phyloP scores from a whole-genome alignment of 805 yeast species.

The fission yeast (Schizosaccharomyces pombe) region ASM294v3 CU329670.1:4980501-4981000 shows the following conservation, averaged over 20 bases:
- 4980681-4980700: constrained; percentile 37
- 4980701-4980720: constrained; percentile 26
- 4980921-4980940: too few species aligned
- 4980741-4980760: neutral
- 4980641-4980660: constrained; percentile 28
- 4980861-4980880: too few species aligned
- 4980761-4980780: neutral
- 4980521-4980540: too few species aligned
- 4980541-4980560: too few species aligned
- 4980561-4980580: constrained; percentile 34
- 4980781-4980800: neutral
- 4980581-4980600: constrained; percentile 53
- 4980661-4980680: constrained; percentile 79
- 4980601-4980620: constrained; percentile 40
- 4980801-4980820: too few species aligned
- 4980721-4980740: neutral
- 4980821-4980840: too few species aligned
- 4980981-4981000: too few species aligned
- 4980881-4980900: too few species aligned
- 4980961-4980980: too few species aligned
- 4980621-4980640: constrained; percentile 17
- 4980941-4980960: too few species aligned
- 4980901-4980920: too few species aligned
- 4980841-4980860: too few species aligned
- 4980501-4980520: neutral